Conservation (phyloP, 2,329 filamentous ascomycete genomes). For the Fusarium sp. region DNA sequence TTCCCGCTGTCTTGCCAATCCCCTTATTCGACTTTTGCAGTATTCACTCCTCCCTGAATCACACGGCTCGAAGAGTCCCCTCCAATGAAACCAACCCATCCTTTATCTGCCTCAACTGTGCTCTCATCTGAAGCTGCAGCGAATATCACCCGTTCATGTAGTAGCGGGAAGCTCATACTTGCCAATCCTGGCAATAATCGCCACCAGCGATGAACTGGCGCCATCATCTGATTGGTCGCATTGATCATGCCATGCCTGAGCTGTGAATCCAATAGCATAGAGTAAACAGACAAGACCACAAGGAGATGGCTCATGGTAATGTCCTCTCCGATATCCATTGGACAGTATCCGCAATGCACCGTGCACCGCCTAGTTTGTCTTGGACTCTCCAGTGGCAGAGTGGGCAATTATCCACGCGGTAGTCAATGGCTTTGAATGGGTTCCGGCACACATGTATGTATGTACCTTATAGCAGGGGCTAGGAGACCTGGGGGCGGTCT, state of each 20-base stretch:
- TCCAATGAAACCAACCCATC: constrained; percentile 9
- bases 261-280: constrained; percentile 1
- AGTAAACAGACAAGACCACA: not conserved
- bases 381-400: not conserved
- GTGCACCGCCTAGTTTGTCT: not conserved
- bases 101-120: constrained; percentile 6
- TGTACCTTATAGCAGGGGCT: constrained; percentile 1
- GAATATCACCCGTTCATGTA: not conserved
- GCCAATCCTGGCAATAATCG: constrained; percentile 1
- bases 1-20: constrained; percentile 31
- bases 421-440: constrained; percentile 1
- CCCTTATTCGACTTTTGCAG: constrained; percentile 6
- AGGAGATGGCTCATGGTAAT: not conserved
- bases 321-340: not conserved
- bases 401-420: not conserved
- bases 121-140: constrained; percentile 6
- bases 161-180: constrained; percentile 6
- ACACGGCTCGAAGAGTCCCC: not conserved
- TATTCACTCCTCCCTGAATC: not conserved
- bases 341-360: not conserved
- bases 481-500: constrained; percentile 10
- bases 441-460: not conserved
- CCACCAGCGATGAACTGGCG: not conserved
- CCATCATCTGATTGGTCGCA: not conserved
- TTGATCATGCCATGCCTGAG: not conserved